Evolutionary conservation across 805 yeast species (phyloP), one percentile per base, ranked within the genome.

Genomic region (Sugiyamaella marilandica): DNA sequence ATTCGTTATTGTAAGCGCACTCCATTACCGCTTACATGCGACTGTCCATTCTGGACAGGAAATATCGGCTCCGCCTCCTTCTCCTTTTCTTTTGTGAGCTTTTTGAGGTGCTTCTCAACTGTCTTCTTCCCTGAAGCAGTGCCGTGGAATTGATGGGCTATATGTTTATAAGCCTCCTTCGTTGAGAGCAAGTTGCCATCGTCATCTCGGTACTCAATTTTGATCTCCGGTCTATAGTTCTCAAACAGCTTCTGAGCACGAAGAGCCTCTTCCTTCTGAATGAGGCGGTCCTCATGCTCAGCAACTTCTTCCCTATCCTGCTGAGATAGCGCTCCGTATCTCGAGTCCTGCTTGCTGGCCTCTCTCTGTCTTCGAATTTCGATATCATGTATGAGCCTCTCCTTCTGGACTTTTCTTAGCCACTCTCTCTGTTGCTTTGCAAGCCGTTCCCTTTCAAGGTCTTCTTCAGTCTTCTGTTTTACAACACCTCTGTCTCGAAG

Each of bases 111-210:
- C 59, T 67, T 65, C 55, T 70, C 72, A 2, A 65, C 61, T 56
- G 68, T 67, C 16, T 53, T 58, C 55, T 67, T 69, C 10, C 74
- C 72, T 8, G 68, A 61, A 1, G 65, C 66, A 14, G 63, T 68
- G 2, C 94, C 95, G 65, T 88, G 96, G 66, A 87, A 88, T 57
- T 82, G 80, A 56, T 85, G 91, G 2, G 94, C 84, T 45, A 87
- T 69, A 55, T 79, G 79, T 69, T 86, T 87, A 72, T 79, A 88
- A 1, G 96, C 96, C 55, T 83, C 83, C 62, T 84, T 86, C 2
- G 83, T 74, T 31, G 75, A 70, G 26, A 89, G 67, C 18, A 72
- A 71, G 32, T 78, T 71, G 0, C 96, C 96, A 1, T 68, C 60
- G 24, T 80, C 83, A 64, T 87, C 95, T 16, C 73, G 75, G 65